phyloP scores from a whole-genome alignment of 2,329 filamentous ascomycete species.

The Didymella glomerata region DNA sequence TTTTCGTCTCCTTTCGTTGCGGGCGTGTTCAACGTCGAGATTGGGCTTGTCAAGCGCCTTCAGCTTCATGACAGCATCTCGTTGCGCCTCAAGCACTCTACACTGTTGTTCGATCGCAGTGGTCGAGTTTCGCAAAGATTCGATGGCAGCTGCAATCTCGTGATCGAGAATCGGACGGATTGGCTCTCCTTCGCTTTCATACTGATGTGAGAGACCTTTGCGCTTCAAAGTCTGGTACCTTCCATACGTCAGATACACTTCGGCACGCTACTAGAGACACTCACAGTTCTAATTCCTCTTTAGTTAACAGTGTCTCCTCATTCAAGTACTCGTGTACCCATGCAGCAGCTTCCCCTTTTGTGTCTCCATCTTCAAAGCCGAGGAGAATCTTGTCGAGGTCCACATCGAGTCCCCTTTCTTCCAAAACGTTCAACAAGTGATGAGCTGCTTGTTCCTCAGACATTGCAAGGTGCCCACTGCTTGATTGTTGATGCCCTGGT shows the following conservation, averaged over 20 bases:
- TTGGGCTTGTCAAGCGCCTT: constrained; percentile 58
- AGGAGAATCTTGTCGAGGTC: constrained; percentile 58
- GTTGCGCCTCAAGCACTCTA: constrained; percentile 68
- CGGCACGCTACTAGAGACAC: constrained; percentile 19
- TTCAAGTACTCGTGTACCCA: constrained; percentile 60
- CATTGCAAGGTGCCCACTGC: constrained; percentile 29
- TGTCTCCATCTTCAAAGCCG: constrained; percentile 57
- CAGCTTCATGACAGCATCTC: constrained; percentile 66
- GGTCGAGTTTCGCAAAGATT: constrained; percentile 71
- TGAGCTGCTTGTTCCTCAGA: constrained; percentile 51
- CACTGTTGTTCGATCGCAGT: constrained; percentile 70
- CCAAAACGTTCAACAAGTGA: constrained; percentile 55
- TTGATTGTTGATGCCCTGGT: constrained; percentile 28
- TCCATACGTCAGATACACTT: not conserved
- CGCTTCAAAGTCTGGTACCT: constrained; percentile 48
- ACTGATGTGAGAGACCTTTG: constrained; percentile 45
- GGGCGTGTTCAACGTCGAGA: constrained; percentile 48
- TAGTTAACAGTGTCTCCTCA: constrained; percentile 57
- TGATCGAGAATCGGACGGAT: constrained; percentile 63
- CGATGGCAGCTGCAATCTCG: constrained; percentile 68
- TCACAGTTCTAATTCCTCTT: constrained; percentile 60
- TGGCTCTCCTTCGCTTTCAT: constrained; percentile 40
- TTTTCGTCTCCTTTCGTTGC: constrained; percentile 50
- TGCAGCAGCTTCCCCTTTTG: constrained; percentile 49
- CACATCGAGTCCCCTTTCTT: constrained; percentile 55